These are phyloP conservation scores for Ceratobasidium sp. DNA, from an alignment of 1,284 basidiomycete genomes.

Conservation along the genomic window DNA sequence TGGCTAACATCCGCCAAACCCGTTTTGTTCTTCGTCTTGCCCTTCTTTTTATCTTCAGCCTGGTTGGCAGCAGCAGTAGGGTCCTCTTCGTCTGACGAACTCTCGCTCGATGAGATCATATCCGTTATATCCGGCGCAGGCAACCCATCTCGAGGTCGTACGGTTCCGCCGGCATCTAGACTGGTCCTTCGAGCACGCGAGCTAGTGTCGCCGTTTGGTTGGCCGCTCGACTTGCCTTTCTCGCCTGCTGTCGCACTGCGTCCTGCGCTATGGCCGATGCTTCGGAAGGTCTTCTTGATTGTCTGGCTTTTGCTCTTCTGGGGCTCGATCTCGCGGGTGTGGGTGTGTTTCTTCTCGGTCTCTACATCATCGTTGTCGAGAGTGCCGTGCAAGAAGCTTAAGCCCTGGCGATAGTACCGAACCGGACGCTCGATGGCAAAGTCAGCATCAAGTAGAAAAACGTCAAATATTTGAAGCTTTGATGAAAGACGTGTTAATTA, in stretches of 20 bases:
- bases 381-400: conserved; percentile 68
- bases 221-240: conserved; percentile 23
- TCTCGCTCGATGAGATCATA: conserved; percentile 56
- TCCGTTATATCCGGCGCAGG: conserved; percentile 34
- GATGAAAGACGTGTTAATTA: conserved; percentile 24
- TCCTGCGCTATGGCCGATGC: conserved; percentile 36
- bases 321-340: conserved; percentile 42
- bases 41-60: conserved; percentile 59
- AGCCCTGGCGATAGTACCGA: conserved; percentile 81
- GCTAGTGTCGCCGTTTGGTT: conserved; percentile 7
- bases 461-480: conserved; percentile 87
- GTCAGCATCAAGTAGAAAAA: conserved; percentile 92
- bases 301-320: conserved; percentile 27
- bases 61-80: conserved; percentile 51
- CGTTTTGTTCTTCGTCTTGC: conserved; percentile 70
- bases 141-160: conserved; percentile 23
- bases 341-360: conserved; percentile 51
- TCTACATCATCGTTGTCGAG: conserved; percentile 50
- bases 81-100: conserved; percentile 52
- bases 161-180: conserved; percentile 10
- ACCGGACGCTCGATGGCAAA: conserved; percentile 87
- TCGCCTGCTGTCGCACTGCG: neutral
- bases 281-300: conserved; percentile 24
- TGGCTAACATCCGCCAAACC: conserved; percentile 62
- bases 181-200: conserved; percentile 12